Percentiles rank a stretch among this genome's conserved stretches.
Conservation (phyloP, 139 green algal species). For the Chlorella sorokiniana region DNA sequence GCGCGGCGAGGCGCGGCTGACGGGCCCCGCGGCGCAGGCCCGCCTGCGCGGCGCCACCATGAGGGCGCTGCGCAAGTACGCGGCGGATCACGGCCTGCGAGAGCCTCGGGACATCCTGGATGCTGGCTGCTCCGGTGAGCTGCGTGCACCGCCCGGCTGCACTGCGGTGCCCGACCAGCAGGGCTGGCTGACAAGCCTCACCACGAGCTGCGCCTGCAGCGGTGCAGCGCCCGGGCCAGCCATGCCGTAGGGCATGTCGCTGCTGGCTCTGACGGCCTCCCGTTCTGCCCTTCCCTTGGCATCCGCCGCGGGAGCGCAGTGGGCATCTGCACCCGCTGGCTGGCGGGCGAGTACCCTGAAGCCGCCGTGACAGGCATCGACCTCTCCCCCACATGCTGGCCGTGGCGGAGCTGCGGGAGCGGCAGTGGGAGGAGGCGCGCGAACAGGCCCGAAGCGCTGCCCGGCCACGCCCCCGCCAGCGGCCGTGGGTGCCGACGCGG, state of each 20-base stretch:
- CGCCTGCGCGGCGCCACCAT: conserved; percentile 53
- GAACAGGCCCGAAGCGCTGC: neutral
- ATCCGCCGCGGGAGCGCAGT: too few relatives aligned
- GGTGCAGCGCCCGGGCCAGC: neutral
- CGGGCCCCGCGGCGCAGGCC: conserved; percentile 6
- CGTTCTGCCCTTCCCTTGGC: too few relatives aligned
- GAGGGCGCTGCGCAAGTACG: conserved; percentile 47
- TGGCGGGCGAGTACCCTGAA: conserved; percentile 62
- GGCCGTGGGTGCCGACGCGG: neutral
- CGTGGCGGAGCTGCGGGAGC: conserved; percentile 76
- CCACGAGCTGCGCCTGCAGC: neutral
- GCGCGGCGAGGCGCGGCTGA: conserved; percentile 45
- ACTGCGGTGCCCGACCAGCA: neutral
- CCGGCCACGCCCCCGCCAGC: neutral
- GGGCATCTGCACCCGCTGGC: conserved; percentile 69
- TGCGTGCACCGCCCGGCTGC: neutral
- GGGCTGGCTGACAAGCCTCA: neutral
- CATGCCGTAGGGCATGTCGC: too few relatives aligned
- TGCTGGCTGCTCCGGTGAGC: conserved; percentile 74
- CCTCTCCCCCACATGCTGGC: conserved; percentile 86
- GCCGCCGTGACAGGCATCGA: conserved; percentile 73
- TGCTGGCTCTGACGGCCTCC: too few relatives aligned
- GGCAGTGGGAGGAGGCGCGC: conserved; percentile 26
- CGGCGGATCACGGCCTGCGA: conserved; percentile 23
- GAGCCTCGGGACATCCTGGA: conserved; percentile 65